These are phyloP conservation scores for Corchorus olitorius DNA, from an alignment of 345 rosid species.

Conservation along the genomic window DNA sequence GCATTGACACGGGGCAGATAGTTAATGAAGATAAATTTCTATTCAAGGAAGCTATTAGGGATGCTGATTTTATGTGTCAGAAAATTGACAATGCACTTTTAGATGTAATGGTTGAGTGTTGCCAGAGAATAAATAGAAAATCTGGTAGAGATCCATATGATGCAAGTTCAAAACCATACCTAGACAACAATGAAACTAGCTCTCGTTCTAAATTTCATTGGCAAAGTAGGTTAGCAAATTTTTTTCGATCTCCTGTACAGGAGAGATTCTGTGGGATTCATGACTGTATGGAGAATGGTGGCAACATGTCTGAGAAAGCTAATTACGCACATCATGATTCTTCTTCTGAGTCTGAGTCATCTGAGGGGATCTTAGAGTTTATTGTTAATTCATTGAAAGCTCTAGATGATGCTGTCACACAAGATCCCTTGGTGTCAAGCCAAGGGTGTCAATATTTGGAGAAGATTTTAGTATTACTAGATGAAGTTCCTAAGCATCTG, in stretches of 20 bases:
- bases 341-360: not conserved
- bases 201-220: not conserved
- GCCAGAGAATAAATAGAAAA: not conserved
- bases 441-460: not conserved
- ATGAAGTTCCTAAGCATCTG: not conserved
- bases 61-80: not conserved
- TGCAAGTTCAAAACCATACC: not conserved
- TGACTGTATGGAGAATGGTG: not conserved
- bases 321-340: slow-evolving; percentile 4
- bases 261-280: not conserved
- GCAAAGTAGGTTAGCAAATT: not conserved
- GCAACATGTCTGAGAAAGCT: not conserved
- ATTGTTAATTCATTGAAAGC: not conserved
- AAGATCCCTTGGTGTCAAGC: not conserved
- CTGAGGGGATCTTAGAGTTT: not conserved
- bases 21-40: not conserved
- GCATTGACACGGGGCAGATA: not conserved
- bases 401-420: not conserved
- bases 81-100: slow-evolving; percentile 8
- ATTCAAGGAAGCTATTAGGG: no score
- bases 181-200: not conserved
- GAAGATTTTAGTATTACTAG: not conserved
- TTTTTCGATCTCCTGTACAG: not conserved
- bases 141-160: not conserved
- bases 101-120: slow-evolving; percentile 7